Percentiles rank a stretch among this genome's conserved stretches.
phyloP scores from a whole-genome alignment of 352 stramenopile species.

The Globisporangium megalacanthum region DNA sequence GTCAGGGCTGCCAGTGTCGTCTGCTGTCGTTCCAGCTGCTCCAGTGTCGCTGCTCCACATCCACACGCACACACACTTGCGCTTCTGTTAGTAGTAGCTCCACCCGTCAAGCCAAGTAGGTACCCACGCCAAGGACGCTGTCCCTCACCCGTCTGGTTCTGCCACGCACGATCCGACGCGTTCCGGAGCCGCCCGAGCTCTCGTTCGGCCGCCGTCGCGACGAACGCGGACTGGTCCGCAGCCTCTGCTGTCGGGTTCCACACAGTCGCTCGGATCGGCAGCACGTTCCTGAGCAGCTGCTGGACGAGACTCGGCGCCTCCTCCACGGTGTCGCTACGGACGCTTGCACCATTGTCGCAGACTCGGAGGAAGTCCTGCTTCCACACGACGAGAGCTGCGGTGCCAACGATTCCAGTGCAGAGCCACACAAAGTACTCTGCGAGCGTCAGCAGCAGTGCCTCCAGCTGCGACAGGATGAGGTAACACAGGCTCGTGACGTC shows the following conservation, averaged over 20 bases:
- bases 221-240: conserved; percentile 1
- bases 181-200: conserved; percentile 1
- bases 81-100: no score
- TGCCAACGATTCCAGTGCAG: conserved; percentile 24
- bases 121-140: background rate
- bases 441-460: conserved; percentile 25
- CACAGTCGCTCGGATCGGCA: conserved; percentile 6
- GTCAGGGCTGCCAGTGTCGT: conserved; percentile 2
- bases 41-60: background rate
- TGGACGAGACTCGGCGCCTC: conserved; percentile 1
- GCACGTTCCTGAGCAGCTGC: conserved; percentile 3
- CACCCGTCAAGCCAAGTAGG: background rate
- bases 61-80: background rate
- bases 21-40: background rate
- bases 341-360: background rate
- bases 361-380: conserved; percentile 26
- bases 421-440: conserved; percentile 39
- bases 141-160: conserved; percentile 6
- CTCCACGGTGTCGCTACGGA: background rate
- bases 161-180: conserved; percentile 1
- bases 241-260: conserved; percentile 3
- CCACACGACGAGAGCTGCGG: conserved; percentile 32
- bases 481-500: conserved; percentile 34
- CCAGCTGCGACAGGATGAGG: conserved; percentile 28
- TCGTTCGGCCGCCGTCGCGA: background rate